Percentiles rank a stretch among this genome's conserved stretches.
phyloP scores from a whole-genome alignment of 768 basidiomycete species.

The Mycena alexandri region DNA sequence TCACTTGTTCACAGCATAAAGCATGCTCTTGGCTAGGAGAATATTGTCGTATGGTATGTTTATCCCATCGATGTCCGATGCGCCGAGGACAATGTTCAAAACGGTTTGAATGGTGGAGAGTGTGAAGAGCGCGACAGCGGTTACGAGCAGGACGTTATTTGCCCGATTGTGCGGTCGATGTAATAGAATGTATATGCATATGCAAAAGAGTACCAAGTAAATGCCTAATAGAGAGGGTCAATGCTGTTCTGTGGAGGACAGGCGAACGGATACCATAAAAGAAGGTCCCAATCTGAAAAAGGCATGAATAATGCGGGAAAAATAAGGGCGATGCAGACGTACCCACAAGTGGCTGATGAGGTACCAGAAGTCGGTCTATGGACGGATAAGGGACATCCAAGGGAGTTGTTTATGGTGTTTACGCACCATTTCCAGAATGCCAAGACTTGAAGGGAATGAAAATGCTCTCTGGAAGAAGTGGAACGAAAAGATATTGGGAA shows the following conservation, averaged over 20 bases:
- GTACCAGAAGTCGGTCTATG: slow-evolving; percentile 20
- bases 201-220: slow-evolving; percentile 46
- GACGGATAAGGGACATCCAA: no score
- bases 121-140: slow-evolving; percentile 45
- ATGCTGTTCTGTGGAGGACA: not conserved
- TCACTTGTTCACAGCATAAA: slow-evolving; percentile 51
- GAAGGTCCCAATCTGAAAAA: slow-evolving; percentile 14
- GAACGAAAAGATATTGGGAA: slow-evolving; percentile 14
- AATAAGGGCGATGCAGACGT: not conserved
- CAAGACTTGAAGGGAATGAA: no score
- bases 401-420: no score
- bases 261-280: slow-evolving; percentile 13
- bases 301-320: not conserved
- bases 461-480: not conserved
- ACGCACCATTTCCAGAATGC: slow-evolving; percentile 15
- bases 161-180: slow-evolving; percentile 37
- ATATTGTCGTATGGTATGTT: slow-evolving; percentile 45
- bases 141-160: slow-evolving; percentile 43
- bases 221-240: slow-evolving; percentile 35
- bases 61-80: slow-evolving; percentile 43
- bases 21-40: slow-evolving; percentile 45
- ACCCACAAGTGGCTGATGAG: slow-evolving; percentile 15
- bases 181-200: slow-evolving; percentile 47
- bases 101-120: slow-evolving; percentile 48
- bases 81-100: slow-evolving; percentile 46